Conservation (phyloP, 192 early-diverging fungal species). For the Podila epicladia region DNA sequence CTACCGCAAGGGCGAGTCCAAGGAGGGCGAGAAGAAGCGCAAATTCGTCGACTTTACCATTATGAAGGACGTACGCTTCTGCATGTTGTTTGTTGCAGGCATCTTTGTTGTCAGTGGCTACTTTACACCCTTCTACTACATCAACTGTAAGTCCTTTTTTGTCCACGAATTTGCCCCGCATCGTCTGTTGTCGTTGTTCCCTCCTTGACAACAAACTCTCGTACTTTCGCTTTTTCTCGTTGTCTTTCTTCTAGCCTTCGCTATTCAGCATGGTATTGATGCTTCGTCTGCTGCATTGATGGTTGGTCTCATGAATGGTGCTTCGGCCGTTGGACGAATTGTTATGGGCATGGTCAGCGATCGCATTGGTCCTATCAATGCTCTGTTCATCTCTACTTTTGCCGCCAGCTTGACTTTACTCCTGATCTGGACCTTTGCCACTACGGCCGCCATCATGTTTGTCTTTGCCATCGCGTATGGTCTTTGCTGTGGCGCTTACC, state of each 20-base stretch:
- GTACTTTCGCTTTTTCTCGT: neutral
- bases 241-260: constrained; percentile 43
- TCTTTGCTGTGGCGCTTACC: constrained; percentile 47
- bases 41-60: constrained; percentile 47
- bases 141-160: constrained; percentile 40
- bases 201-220: neutral
- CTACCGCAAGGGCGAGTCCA: constrained; percentile 29
- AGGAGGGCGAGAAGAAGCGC: constrained; percentile 25
- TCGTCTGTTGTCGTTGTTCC: neutral
- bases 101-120: constrained; percentile 39
- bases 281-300: constrained; percentile 58
- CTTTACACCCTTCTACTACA: constrained; percentile 36
- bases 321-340: constrained; percentile 70
- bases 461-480: constrained; percentile 40
- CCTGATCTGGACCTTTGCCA: constrained; percentile 62
- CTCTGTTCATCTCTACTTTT: constrained; percentile 56
- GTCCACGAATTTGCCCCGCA: neutral
- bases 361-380: constrained; percentile 62
- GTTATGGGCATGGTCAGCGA: constrained; percentile 68
- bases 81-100: constrained; percentile 40
- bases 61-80: constrained; percentile 27
- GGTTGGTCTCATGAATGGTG: constrained; percentile 72
- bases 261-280: constrained; percentile 53
- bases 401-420: constrained; percentile 51
- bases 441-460: constrained; percentile 41